Conservation (phyloP, 2,329 filamentous ascomycete species). For the Pseudopyrenochaeta lycopersici region DNA sequence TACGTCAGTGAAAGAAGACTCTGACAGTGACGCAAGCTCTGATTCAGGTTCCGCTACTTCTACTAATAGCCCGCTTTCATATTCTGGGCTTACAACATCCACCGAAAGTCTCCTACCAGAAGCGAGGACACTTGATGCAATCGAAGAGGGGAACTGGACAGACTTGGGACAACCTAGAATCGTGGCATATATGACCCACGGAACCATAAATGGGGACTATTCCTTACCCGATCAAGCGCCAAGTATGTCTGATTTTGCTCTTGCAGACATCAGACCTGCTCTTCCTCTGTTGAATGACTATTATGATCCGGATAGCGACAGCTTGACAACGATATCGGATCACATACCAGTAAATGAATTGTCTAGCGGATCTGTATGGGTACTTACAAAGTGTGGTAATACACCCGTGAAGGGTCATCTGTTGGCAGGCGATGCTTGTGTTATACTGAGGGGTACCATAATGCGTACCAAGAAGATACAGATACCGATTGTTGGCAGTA, state of each 20-base stretch:
- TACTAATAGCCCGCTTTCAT: no score
- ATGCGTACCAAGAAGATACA: conserved; percentile 17
- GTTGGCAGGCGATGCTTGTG: conserved; percentile 7
- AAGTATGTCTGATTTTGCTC: conserved; percentile 12
- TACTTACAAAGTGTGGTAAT: not conserved
- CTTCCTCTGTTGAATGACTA: not conserved
- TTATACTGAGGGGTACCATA: conserved; percentile 6
- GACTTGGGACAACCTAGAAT: not conserved
- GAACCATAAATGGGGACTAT: conserved; percentile 10
- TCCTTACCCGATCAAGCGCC: conserved; percentile 1
- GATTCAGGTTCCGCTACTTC: no score
- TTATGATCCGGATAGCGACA: not conserved
- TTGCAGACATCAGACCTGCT: not conserved
- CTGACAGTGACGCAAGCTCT: not conserved
- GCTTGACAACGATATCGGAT: not conserved
- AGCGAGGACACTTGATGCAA: not conserved
- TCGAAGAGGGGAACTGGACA: not conserved
- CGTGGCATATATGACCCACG: conserved; percentile 6
- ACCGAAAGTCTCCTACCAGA: no score
- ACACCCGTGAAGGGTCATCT: conserved; percentile 7
- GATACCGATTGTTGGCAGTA: conserved; percentile 1
- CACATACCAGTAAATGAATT: not conserved
- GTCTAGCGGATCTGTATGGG: conserved; percentile 1
- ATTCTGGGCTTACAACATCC: no score
- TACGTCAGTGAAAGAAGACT: not conserved